Percentiles rank a stretch among this genome's conserved stretches.
Evolutionary conservation across 2,329 filamentous ascomycete species (phyloP).

Genomic region (Tolypocladium paradoxum): DNA sequence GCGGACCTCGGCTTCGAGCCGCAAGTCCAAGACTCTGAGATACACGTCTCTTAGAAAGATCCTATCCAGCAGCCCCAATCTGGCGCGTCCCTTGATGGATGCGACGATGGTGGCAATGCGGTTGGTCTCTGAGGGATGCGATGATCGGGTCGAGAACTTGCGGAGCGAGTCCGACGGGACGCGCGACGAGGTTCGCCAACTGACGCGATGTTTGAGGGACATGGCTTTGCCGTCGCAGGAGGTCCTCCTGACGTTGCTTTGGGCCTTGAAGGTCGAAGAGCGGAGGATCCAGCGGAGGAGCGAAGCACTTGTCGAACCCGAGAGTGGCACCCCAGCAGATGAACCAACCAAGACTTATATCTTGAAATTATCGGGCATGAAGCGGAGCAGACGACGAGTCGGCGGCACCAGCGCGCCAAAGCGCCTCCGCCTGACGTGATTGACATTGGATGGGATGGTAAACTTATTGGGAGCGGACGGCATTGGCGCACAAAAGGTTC

Average conservation of each 20-base stretch:
- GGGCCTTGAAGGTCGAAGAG: slow-evolving; percentile 33
- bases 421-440: slow-evolving; percentile 12
- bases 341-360: slow-evolving; percentile 12
- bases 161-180: slow-evolving; percentile 20
- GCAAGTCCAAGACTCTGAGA: slow-evolving; percentile 47
- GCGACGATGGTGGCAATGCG: slow-evolving; percentile 65
- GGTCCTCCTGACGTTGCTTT: slow-evolving; percentile 35
- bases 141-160: slow-evolving; percentile 32
- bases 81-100: slow-evolving; percentile 65
- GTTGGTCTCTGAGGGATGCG: slow-evolving; percentile 52
- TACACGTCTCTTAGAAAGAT: slow-evolving; percentile 52
- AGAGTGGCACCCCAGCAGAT: slow-evolving; percentile 13
- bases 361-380: slow-evolving; percentile 12
- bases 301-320: slow-evolving; percentile 10
- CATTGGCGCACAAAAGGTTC: slow-evolving; percentile 5
- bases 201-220: slow-evolving; percentile 25
- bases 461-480: slow-evolving; percentile 2
- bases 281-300: slow-evolving; percentile 18
- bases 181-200: slow-evolving; percentile 25
- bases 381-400: slow-evolving; percentile 8
- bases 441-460: slow-evolving; percentile 7
- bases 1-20: slow-evolving; percentile 41
- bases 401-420: slow-evolving; percentile 6
- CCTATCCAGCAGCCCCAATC: slow-evolving; percentile 61
- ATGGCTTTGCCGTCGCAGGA: slow-evolving; percentile 34